Evolutionary conservation across 352 stramenopile species (phyloP).

Genomic region (Aphanomyces cochlioides): DNA sequence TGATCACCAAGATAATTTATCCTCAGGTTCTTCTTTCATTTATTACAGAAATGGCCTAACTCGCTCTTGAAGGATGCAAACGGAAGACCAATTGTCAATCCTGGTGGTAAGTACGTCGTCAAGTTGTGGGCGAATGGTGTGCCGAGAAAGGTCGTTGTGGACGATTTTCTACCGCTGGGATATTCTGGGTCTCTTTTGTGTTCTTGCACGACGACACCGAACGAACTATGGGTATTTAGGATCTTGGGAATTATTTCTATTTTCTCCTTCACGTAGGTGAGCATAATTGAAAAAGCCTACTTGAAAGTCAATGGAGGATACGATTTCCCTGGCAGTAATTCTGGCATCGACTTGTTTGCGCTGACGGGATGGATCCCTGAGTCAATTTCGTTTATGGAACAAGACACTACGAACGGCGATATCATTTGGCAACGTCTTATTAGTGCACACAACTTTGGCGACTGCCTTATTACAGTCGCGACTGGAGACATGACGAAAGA

Average conservation of each 20-base stretch:
- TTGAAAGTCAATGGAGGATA: conserved; percentile 98
- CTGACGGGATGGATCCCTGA: conserved; percentile 98
- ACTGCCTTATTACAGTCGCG: conserved; percentile 97
- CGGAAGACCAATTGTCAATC: conserved; percentile 78
- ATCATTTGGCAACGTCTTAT: conserved; percentile 88
- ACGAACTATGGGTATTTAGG: conserved; percentile 61
- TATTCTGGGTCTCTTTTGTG: conserved; percentile 64
- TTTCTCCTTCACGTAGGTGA: conserved; percentile 54
- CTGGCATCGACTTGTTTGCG: conserved; percentile 96
- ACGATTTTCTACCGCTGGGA: conserved; percentile 93
- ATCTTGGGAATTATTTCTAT: neutral
- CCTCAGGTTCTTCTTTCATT: conserved; percentile 66
- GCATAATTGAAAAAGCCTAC: conserved; percentile 98
- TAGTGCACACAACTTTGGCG: conserved; percentile 91
- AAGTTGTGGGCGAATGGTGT: conserved; percentile 96
- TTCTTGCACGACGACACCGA: conserved; percentile 72
- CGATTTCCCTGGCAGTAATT: conserved; percentile 96
- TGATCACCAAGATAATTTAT: conserved; percentile 96
- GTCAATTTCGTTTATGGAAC: conserved; percentile 67
- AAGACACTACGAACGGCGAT: conserved; percentile 39
- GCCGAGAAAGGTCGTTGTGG: conserved; percentile 90
- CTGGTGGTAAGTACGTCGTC: conserved; percentile 94
- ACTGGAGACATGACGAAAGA: conserved; percentile 79
- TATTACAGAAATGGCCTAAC: conserved; percentile 43
- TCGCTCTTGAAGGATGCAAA: conserved; percentile 32